phyloP scores from a whole-genome alignment of 2,329 filamentous ascomycete species.

The Chaetomium sp. region DNA sequence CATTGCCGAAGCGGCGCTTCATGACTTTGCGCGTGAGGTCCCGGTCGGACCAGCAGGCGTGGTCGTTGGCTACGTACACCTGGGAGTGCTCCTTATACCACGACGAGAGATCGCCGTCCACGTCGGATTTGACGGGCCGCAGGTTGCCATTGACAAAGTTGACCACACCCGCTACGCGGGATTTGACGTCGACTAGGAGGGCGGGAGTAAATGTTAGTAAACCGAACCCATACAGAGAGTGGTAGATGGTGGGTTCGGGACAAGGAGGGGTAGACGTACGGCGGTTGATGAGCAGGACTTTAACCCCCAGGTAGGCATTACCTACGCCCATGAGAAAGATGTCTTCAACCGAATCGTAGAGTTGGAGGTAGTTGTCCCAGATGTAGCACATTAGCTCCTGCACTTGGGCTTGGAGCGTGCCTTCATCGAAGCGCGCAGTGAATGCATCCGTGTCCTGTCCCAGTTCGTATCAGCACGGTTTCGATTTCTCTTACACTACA shows the following conservation, averaged over 20 bases:
- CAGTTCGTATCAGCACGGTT: constrained; percentile 15
- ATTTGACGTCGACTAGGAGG: constrained; percentile 50
- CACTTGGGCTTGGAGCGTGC: constrained; percentile 50
- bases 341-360: constrained; percentile 61
- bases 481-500: background rate
- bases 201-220: background rate
- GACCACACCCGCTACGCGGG: constrained; percentile 63
- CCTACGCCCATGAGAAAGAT: constrained; percentile 85
- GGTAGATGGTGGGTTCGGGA: constrained; percentile 1
- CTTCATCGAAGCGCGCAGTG: constrained; percentile 40
- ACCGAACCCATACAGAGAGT: background rate
- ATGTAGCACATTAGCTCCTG: constrained; percentile 76
- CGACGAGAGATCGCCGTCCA: constrained; percentile 60
- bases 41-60: constrained; percentile 66
- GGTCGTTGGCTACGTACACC: constrained; percentile 69
- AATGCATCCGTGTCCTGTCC: constrained; percentile 42
- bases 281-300: constrained; percentile 71
- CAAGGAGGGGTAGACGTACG: constrained; percentile 40
- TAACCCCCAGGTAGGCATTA: constrained; percentile 78
- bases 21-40: constrained; percentile 53
- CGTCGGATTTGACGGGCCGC: constrained; percentile 71
- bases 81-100: constrained; percentile 83
- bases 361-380: constrained; percentile 95
- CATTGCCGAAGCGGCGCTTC: constrained; percentile 55
- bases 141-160: constrained; percentile 76